Evolutionary conservation across 2,329 filamentous ascomycete species (phyloP), one percentile per base, ranked within the genome.

Genomic region (Lojkania enalia): DNA sequence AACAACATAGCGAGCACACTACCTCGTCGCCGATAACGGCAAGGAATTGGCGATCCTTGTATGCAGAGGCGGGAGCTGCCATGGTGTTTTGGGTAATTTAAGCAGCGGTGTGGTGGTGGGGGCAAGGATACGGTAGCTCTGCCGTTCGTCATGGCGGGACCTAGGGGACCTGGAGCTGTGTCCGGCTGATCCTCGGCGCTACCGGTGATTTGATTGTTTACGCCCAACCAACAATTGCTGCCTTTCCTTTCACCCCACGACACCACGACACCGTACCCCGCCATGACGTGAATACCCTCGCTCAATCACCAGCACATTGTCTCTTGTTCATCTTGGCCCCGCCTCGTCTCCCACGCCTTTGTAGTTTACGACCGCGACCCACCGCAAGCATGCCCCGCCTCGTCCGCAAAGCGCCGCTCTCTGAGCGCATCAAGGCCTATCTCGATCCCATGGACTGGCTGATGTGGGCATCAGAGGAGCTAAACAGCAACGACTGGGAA

Each of bases 11-110:
- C 31, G n/a, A 21, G 20, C 19, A 12, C 6, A 37, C 42, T 67
- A 89, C 94, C 83, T 99, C 94, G 72, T 99, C 94, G 40, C 94
- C 94, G 67, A 99, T 99, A 37, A 99, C 92, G 54, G 94, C 94
- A 47, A 99, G 83, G 69, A 99, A 96, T 74, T 99, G 87, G 63
- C 94, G 83, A 74, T 97, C 90, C 75, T 83, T 83, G 72, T 82
- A 84, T 56, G 79, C 75, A 50, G 82, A 77, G 37, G 74, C 67
- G 45, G 80, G 74, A 56, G 82, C 75, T 60, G 83, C 79, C 83
- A 87, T 87, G 33, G 32, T 71, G 55, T 39, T 35, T 52, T 48
- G 35, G 49, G 20, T 12, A 29, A 20, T 31, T 42, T 19, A 30
- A 19, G 33, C 31, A 48, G 49, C 46, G 46, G 21, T 32, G 38